Percentiles rank a stretch among this genome's conserved stretches.
These are phyloP conservation scores for Podospora pseudoanserina DNA, from an alignment of 495 filamentous ascomycete genomes.

Conservation along the genomic window DNA sequence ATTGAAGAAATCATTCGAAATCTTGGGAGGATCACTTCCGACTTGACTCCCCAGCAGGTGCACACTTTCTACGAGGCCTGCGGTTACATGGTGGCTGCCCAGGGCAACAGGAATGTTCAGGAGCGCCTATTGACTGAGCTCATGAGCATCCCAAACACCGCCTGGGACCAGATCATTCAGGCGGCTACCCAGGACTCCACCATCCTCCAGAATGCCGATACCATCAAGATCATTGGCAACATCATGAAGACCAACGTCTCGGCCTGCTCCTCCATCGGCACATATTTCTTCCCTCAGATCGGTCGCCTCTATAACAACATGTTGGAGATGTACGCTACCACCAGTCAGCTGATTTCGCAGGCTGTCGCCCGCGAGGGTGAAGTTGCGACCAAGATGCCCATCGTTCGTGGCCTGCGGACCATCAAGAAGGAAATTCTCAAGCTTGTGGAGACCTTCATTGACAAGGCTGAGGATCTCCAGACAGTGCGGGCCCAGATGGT, in stretches of 20 bases:
- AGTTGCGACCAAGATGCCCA: conserved; percentile 96
- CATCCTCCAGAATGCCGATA: conserved; percentile 84
- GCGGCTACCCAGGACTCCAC: conserved; percentile 75
- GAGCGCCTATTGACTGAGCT: conserved; percentile 87
- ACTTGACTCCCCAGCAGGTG: conserved; percentile 92
- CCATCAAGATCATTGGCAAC: conserved; percentile 96
- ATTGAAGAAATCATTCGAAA: conserved; percentile 98
- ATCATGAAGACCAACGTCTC: conserved; percentile 99
- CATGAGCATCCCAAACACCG: conserved; percentile 87
- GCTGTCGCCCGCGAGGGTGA: conserved; percentile 80
- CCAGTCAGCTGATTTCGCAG: conserved; percentile 92
- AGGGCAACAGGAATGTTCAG: conserved; percentile 87
- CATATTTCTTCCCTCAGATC: conserved; percentile 99
- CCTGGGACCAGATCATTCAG: conserved; percentile 91
- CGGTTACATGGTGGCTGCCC: conserved; percentile 97
- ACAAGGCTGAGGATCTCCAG: conserved; percentile 93
- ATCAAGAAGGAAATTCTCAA: conserved; percentile 99
- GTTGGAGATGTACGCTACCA: conserved; percentile 96
- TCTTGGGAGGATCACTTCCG: conserved; percentile 89
- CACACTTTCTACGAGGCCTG: conserved; percentile 99
- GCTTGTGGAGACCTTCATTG: conserved; percentile 94
- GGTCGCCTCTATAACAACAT: conserved; percentile 97
- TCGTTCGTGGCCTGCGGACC: conserved; percentile 87
- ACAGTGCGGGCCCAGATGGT: conserved; percentile 91
- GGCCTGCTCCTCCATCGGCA: conserved; percentile 90